Evolutionary conservation across 208 protist species (phyloP), one percentile per base, ranked within the genome.

Genomic region (Strigomonas galati): DNA sequence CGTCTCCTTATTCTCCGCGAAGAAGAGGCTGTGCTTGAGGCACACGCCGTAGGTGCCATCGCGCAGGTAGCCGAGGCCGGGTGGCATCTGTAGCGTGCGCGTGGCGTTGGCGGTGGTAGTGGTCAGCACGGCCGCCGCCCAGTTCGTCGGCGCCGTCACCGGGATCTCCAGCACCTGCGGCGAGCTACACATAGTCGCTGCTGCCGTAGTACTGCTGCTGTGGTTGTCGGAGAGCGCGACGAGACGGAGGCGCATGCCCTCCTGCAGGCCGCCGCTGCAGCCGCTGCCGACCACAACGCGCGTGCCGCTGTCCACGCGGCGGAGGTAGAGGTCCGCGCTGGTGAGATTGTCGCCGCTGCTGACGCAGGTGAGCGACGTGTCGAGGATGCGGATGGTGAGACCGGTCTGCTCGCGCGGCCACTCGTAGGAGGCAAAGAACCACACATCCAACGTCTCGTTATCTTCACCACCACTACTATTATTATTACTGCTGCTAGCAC

Each of bases 281-380:
- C 65, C 55, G 30, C 53, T 52, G 19, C 68, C 35, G 4, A 79
- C 78, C 31, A 67, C 55, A 14, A 81, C 62, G 23, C 82, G 54
- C 35, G 69, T 59, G 27, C 82, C 79, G 30, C 66, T 49, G 32
- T 79, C 78, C 46, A 72, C 69, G 53, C 69, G 72, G 21, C 72
- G 69, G 30, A 84, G 68, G 67, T 74, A 74, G 12, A 61, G 28
- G 24, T 74, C 70, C 19, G 55, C 40, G 37, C 74, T 53, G 37
- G 53, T 49, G 52, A 58, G 53, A 7, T 48, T 49, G n/a, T 43
- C 58, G 27, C 63, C 57, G 7, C 17, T 32, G n/a, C 69, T 79
- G 55, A 84, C 71, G 67, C 81, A 91, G 27, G n/a, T 54, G 44
- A 91, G 64, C 28, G 73, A 60, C 49, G 56, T 69, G 49, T 62